Evolutionary conservation across 108 stramenopile genomes (phyloP), one percentile per base, ranked within the genome.

Genomic region (Seminavis robusta): DNA sequence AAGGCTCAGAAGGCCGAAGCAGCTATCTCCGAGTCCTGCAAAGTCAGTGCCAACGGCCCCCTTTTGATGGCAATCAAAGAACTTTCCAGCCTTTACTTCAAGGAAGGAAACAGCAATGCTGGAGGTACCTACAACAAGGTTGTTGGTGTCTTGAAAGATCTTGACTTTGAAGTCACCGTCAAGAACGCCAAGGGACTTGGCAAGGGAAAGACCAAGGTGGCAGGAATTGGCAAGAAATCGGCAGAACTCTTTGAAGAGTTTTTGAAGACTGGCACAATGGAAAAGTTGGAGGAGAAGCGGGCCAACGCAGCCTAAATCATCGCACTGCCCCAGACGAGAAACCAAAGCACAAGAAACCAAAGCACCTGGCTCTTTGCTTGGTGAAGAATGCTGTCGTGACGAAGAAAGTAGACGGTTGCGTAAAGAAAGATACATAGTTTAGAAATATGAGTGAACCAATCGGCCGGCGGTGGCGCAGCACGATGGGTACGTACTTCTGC

Each of bases 181-280:
- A 80, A 76, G 16, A 92, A 88, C 43, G 86, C 84, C 26, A 79
- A 69, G 69, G 61, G 65, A 2, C 64, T 92, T n/a, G 69, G 63
- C 33, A 91, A 87, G 60, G 80, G 84, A 11, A 88, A 88, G 50
- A 85, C 71, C 17, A 92, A 92, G 61, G 69, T 92, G 37, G 62
- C 65, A 31, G 65, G 69, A 28, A 86, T 92, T 47, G 90, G 90
- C 25, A 84, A 83, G 41, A 47, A 60, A 1, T 64, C 69, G 32
- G 86, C 84, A 11, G 81, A 84, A 40, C 81, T 84, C 34, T 88
- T 92, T 34, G 50, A 70, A 39, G 90, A 92, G 53, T 86, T 80
- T 52, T 21, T 71, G 13, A 39, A 57, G 8, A 88, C 82, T 11
- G 90, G 90, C 6, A 86, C 70, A 4, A 83, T 88, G 13, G 69